Evolutionary conservation across 805 yeast species (phyloP).

Genomic region (Spathaspora sp.): DNA sequence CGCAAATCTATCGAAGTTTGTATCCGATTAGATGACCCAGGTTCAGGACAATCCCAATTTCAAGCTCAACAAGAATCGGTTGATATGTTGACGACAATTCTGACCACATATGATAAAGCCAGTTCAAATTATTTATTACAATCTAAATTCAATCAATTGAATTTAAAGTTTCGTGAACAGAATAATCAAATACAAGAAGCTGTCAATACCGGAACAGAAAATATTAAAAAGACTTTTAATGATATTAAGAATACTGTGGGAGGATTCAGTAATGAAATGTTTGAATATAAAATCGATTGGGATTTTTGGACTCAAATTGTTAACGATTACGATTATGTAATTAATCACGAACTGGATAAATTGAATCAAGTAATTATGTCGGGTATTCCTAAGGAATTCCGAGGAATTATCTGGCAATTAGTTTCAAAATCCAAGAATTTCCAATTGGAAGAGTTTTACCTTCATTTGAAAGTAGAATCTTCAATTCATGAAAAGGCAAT

Average conservation of each 20-base stretch:
- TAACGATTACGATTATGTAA: constrained; percentile 68
- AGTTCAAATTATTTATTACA: constrained; percentile 51
- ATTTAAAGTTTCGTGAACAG: constrained; percentile 46
- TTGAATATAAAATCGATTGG: constrained; percentile 55
- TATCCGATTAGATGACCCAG: constrained; percentile 18
- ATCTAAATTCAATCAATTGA: constrained; percentile 55
- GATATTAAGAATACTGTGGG: constrained; percentile 50
- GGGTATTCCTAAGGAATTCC: constrained; percentile 81
- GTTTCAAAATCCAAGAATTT: constrained; percentile 74
- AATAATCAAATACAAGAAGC: constrained; percentile 50
- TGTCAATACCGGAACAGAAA: constrained; percentile 34
- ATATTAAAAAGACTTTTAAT: constrained; percentile 38
- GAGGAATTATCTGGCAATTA: constrained; percentile 93
- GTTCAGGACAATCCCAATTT: constrained; percentile 9
- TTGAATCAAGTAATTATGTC: constrained; percentile 58
- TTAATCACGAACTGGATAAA: constrained; percentile 55
- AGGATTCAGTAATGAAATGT: constrained; percentile 29
- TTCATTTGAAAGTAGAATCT: constrained; percentile 43
- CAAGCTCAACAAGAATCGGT: constrained; percentile 2
- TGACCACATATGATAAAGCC: constrained; percentile 15
- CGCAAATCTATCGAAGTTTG: constrained; percentile 24
- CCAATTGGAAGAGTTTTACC: constrained; percentile 56
- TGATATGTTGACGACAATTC: constrained; percentile 12
- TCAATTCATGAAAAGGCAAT: constrained; percentile 74
- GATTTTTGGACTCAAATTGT: constrained; percentile 85